phyloP scores from a whole-genome alignment of 2,329 filamentous ascomycete species.

The Aspergillus sp. region DNA sequence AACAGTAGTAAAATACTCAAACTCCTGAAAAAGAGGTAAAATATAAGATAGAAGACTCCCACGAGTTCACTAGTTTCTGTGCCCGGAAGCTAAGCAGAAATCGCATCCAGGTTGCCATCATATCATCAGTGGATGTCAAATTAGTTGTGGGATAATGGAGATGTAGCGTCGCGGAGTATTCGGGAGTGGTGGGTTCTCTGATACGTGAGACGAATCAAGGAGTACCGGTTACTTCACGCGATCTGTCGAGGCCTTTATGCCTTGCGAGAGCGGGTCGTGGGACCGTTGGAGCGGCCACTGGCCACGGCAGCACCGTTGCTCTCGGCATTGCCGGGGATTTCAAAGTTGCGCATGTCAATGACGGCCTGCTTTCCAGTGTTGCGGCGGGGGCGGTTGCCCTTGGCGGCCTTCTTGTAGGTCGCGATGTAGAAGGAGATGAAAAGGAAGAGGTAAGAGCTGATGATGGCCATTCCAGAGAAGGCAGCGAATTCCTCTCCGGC shows the following conservation, averaged over 20 bases:
- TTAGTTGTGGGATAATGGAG: no score
- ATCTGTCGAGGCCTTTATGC: conserved; percentile 28
- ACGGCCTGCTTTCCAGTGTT: conserved; percentile 76
- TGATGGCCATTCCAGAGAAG: conserved; percentile 82
- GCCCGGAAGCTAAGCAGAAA: no score
- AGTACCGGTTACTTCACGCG: not conserved
- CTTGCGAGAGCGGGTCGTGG: conserved; percentile 44
- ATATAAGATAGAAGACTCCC: no score
- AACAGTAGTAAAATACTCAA: conserved; percentile 16
- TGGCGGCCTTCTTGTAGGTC: conserved; percentile 73
- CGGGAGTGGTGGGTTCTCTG: no score
- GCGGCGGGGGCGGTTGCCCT: conserved; percentile 39
- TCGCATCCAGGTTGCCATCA: no score
- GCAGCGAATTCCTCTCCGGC: conserved; percentile 96
- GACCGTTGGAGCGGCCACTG: conserved; percentile 38
- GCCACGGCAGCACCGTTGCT: conserved; percentile 26
- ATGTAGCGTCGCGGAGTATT: no score
- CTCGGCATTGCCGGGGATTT: conserved; percentile 44
- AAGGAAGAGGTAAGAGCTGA: conserved; percentile 91
- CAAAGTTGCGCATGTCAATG: conserved; percentile 75
- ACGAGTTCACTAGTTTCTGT: no score
- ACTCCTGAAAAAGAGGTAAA: conserved; percentile 5
- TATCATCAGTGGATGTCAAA: no score
- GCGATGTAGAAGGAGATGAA: conserved; percentile 99
- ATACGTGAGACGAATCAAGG: no score